These are phyloP conservation scores for Gossypium sturtianum DNA, from an alignment of 345 rosid species.

Conservation along the genomic window DNA sequence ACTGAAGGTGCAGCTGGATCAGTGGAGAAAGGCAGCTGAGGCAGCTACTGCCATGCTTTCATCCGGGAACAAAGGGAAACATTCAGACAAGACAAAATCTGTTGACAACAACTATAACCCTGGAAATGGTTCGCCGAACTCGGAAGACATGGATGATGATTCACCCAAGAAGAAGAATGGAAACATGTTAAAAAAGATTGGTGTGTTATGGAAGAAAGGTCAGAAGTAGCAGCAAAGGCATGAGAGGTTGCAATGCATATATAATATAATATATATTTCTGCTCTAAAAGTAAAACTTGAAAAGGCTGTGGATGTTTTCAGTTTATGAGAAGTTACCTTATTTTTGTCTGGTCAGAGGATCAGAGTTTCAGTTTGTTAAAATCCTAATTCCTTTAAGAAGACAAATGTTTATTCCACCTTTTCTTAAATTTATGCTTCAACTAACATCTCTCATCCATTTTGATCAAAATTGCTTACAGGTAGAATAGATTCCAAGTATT, in stretches of 20 bases:
- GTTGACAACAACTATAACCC: slow-evolving; percentile 42
- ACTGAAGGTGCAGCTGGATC: slow-evolving; percentile 90
- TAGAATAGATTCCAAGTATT: too few relatives aligned
- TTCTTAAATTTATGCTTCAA: not conserved
- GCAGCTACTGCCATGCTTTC: slow-evolving; percentile 89
- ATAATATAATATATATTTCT: too few relatives aligned
- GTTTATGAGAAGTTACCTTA: not conserved
- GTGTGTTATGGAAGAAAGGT: slow-evolving; percentile 86
- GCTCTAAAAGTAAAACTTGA: not conserved
- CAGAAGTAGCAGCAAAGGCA: slow-evolving; percentile 34
- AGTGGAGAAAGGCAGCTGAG: slow-evolving; percentile 99
- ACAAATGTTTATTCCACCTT: not conserved
- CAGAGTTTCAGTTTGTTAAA: not conserved
- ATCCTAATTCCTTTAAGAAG: not conserved
- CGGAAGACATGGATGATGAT: slow-evolving; percentile 80
- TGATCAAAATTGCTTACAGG: not conserved
- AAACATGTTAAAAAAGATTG: slow-evolving; percentile 85
- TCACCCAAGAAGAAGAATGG: slow-evolving; percentile 89
- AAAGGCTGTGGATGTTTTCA: not conserved
- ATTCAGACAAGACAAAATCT: slow-evolving; percentile 53
- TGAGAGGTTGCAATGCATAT: not conserved
- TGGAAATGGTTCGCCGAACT: slow-evolving; percentile 51
- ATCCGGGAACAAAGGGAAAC: slow-evolving; percentile 65
- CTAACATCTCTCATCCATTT: not conserved
- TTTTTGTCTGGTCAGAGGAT: not conserved